phyloP scores from a whole-genome alignment of 1,284 basidiomycete genomes.

The Fistulina hepatica region DNA sequence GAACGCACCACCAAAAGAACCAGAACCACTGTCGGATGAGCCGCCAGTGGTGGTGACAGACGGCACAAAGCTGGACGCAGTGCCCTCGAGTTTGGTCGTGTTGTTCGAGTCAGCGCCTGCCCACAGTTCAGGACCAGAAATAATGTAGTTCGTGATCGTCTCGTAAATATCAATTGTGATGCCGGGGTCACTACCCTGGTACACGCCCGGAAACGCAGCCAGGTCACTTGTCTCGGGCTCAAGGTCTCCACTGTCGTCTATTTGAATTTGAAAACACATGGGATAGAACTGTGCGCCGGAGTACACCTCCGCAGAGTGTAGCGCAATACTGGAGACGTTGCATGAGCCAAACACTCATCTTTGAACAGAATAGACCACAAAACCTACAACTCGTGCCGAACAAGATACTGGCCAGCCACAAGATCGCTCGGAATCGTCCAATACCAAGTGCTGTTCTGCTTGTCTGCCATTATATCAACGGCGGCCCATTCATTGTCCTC shows the following conservation, averaged over 20 bases:
- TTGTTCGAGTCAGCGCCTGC: not conserved
- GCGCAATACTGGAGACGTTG: not conserved
- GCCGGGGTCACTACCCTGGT: not conserved
- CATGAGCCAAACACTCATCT: not conserved
- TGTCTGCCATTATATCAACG: not conserved
- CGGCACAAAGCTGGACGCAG: not conserved
- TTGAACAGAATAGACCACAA: too few species aligned
- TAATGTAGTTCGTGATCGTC: not conserved
- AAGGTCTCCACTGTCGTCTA: not conserved
- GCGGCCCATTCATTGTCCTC: not conserved
- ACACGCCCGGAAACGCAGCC: not conserved
- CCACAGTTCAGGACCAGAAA: not conserved
- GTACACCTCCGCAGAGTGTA: not conserved
- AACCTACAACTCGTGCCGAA: not conserved
- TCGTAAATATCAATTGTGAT: slow-evolving; percentile 1
- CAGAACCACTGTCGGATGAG: too few species aligned
- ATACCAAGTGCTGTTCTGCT: not conserved
- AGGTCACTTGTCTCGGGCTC: not conserved
- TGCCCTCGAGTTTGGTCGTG: too few species aligned
- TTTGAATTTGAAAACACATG: not conserved
- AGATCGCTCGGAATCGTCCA: not conserved
- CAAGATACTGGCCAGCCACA: not conserved
- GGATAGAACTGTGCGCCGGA: not conserved
- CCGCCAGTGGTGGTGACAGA: not conserved
- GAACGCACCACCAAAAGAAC: too few species aligned